Conservation (phyloP, 208 protist species). For the Crithidia brevicula region DNA sequence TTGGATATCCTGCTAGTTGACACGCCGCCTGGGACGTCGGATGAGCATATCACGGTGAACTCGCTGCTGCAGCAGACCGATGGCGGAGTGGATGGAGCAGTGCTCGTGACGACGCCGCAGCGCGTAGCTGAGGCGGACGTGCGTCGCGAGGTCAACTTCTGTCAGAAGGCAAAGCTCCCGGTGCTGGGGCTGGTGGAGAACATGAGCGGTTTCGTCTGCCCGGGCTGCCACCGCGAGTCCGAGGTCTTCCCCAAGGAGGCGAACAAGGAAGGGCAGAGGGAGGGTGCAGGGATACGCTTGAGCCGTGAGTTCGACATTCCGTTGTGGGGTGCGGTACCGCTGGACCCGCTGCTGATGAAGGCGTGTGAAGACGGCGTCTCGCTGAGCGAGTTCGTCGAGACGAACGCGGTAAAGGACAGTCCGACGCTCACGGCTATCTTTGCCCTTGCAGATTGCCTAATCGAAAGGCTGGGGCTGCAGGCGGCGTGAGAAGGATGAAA, state of each 20-base stretch:
- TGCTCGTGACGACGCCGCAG: slow-evolving; percentile 98
- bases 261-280: slow-evolving; percentile 29
- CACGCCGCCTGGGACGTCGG: slow-evolving; percentile 99
- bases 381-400: slow-evolving; percentile 51
- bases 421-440: slow-evolving; percentile 57
- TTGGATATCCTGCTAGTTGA: slow-evolving; percentile 99
- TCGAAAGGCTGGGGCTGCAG: slow-evolving; percentile 41
- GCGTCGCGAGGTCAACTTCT: slow-evolving; percentile 98
- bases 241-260: slow-evolving; percentile 89
- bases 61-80: slow-evolving; percentile 90
- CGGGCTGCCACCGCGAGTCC: slow-evolving; percentile 92
- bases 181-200: slow-evolving; percentile 99
- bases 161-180: slow-evolving; percentile 95
- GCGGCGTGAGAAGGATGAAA: too few species aligned
- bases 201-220: slow-evolving; percentile 98
- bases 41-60: slow-evolving; percentile 99
- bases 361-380: slow-evolving; percentile 89
- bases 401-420: slow-evolving; percentile 30
- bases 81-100: slow-evolving; percentile 85
- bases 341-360: slow-evolving; percentile 93
- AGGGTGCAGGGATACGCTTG: slow-evolving; percentile 78
- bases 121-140: slow-evolving; percentile 98
- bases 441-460: slow-evolving; percentile 46
- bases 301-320: slow-evolving; percentile 84
- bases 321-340: slow-evolving; percentile 85